Base-by-base conservation (phyloP, 2,329 filamentous ascomycete species). In the Cladobotryum mycophilum region DNA sequence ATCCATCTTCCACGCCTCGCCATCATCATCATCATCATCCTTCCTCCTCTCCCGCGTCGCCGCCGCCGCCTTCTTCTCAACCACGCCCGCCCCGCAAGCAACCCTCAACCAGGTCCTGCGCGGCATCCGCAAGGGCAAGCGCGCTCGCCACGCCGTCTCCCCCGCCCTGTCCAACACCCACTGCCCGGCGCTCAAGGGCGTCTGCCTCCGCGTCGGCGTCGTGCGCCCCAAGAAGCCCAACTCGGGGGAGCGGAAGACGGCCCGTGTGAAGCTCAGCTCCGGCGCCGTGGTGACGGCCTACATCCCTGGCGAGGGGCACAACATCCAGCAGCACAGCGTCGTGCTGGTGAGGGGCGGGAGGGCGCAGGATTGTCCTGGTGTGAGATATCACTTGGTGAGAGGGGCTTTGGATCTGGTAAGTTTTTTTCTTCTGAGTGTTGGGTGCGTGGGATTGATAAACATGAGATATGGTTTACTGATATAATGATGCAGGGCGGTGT, bases 161-260 rank as follows among this genome's bases (percentile, higher is more conserved):
- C 93, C 93, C 0, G 91, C 92, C 18, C 80, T 99, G 48, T 76
- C 78, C 45, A 78, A 77, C 56, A 79, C 78, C 55, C 70, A 81
- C 47, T 80, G 88, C 41, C 90, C 93, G 4, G 82, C 87, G 65
- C 85, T 96, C 73, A 97, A 97, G 76, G 93, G 92, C 60, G 93
- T 99, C 36, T 97, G 93, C 70, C 75, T 99, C 57, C 91, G 95
- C 67, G 93, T 97, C 54, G 90, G 89, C 64, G 88, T 91, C 61
- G 90, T 88, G 61, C 90, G 93, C 64, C 93, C 93, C 51, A 99
- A 99, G 84, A 99, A 99, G 74, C 93, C 93, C 58, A 99, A 99
- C 71, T 99, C 93, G 25, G 93, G 91, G 50, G 90, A 97, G 78
- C 80, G 93, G 56, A 99, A 99, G 77, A 93, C 89, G 52, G 92